Percentiles rank a stretch among this genome's conserved stretches.
Evolutionary conservation across 2,329 filamentous ascomycete genomes (phyloP).

Genomic region (Paecilomyces niveus): DNA sequence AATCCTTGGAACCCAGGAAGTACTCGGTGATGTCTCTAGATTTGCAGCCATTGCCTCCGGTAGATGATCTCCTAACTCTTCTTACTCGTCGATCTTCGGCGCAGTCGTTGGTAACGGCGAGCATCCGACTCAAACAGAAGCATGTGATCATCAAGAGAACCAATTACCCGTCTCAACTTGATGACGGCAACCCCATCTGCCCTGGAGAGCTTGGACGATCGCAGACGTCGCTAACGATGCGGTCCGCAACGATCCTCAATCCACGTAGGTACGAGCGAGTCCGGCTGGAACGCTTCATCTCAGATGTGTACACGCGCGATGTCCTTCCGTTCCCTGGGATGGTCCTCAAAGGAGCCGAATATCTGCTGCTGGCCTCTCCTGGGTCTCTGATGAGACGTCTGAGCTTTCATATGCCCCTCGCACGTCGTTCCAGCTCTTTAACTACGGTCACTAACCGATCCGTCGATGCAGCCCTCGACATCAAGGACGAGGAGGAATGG

Average conservation of each 20-base stretch:
- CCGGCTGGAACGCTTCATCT: slow-evolving; percentile 64
- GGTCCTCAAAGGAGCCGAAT: slow-evolving; percentile 59
- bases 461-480: slow-evolving; percentile 5
- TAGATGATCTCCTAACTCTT: slow-evolving; percentile 64
- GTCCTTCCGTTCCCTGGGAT: slow-evolving; percentile 77
- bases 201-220: slow-evolving; percentile 64
- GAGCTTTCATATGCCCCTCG: slow-evolving; percentile 70
- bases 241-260: slow-evolving; percentile 61
- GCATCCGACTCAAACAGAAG: slow-evolving; percentile 58
- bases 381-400: slow-evolving; percentile 83
- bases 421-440: slow-evolving; percentile 59
- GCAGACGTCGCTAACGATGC: slow-evolving; percentile 68
- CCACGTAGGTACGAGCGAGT: slow-evolving; percentile 69
- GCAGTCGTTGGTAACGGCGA: slow-evolving; percentile 68
- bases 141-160: slow-evolving; percentile 87
- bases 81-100: slow-evolving; percentile 58
- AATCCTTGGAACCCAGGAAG: slow-evolving; percentile 18
- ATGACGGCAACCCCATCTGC: slow-evolving; percentile 36
- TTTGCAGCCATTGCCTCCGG: slow-evolving; percentile 65
- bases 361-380: slow-evolving; percentile 72
- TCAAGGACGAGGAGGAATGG: slow-evolving; percentile 4
- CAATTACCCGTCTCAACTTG: slow-evolving; percentile 54
- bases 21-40: slow-evolving; percentile 51
- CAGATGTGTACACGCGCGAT: slow-evolving; percentile 79
- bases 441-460: slow-evolving; percentile 17